A percentile compares a stretch with the other conserved stretches of the same genome.
phyloP scores from a whole-genome alignment of 2,329 filamentous ascomycete genomes.

The Elsinoe ampelina region DNA sequence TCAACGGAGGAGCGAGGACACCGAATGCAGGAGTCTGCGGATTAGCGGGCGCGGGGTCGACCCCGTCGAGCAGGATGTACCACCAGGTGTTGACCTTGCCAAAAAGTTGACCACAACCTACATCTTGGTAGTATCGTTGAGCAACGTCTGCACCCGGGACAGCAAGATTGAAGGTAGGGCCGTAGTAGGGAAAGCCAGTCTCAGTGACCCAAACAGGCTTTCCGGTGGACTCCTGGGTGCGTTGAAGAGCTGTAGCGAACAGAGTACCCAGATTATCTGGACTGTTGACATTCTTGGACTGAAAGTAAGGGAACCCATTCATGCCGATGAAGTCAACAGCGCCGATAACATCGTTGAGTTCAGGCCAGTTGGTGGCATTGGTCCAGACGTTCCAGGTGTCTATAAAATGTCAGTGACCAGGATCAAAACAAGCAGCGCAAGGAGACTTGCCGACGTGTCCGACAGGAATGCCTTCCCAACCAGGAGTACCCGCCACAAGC shows the following conservation, averaged over 20 bases:
- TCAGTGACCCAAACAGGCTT: slow-evolving; percentile 82
- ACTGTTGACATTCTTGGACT: slow-evolving; percentile 57
- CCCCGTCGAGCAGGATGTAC: slow-evolving; percentile 61
- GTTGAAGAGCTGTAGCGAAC: slow-evolving; percentile 59
- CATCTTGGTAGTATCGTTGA: slow-evolving; percentile 56
- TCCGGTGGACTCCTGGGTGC: slow-evolving; percentile 50
- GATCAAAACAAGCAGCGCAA: not conserved
- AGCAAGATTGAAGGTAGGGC: slow-evolving; percentile 52
- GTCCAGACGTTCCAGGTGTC: slow-evolving; percentile 73
- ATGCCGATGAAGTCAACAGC: slow-evolving; percentile 71
- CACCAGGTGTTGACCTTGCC: slow-evolving; percentile 57
- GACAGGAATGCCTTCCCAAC: slow-evolving; percentile 39
- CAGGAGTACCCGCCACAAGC: slow-evolving; percentile 8
- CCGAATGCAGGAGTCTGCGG: slow-evolving; percentile 53
- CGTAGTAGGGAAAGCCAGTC: slow-evolving; percentile 76
- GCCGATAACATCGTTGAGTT: slow-evolving; percentile 45
- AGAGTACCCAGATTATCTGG: slow-evolving; percentile 44
- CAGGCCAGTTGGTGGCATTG: slow-evolving; percentile 58
- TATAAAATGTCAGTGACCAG: not conserved
- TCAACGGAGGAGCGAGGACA: slow-evolving; percentile 49
- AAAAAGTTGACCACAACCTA: slow-evolving; percentile 38
- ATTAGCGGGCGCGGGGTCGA: slow-evolving; percentile 26
- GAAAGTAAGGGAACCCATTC: slow-evolving; percentile 68
- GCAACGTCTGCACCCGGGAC: slow-evolving; percentile 59
- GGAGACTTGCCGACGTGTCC: slow-evolving; percentile 54